Evolutionary conservation across 202 grass and related monocot species (phyloP), one percentile per base, ranked within the genome.

Genomic region (Zoysia matrella): DNA sequence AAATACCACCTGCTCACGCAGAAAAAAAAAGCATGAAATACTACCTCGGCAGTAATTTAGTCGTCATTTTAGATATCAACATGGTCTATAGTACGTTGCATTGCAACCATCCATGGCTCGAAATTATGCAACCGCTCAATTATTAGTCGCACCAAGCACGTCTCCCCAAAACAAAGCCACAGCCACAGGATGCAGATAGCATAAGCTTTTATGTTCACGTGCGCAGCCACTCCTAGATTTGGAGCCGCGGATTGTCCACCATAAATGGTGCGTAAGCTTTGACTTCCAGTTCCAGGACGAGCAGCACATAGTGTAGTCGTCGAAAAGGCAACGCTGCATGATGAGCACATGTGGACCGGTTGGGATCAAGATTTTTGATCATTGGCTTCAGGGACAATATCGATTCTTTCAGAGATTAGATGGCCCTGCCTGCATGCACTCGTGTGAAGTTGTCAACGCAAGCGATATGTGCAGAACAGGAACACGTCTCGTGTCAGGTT

Each of bases 261-360:
- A 42, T 82, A 82, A 72, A 57, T 82, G 79, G 49, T 49, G 30
- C 81, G 55, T 11, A 60, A 74, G 60, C 47, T 75, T 75, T 63
- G 69, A 75, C 69, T 14, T 43, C 22, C 22, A 30, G 22, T 30
- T 30, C 22, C 22, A 30, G 22, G 22, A 30, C 22, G 22, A 30
- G 22, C 22, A 30, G 22, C 22, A 30, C 22, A 30, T 30, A 30
- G 22, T 30, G 22, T 30, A 30, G 22, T 30, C 22, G 22, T 30
- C 22, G 22, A 30, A 30, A 30, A 30, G 22, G 22, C 22, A 30
- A 30, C 22, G 22, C 22, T 30, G 22, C 22, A 30, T 30, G 22
- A 30, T 30, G 22, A 30, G 22, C 22, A 30, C 22, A 30, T 30
- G 22, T 30, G 22, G 22, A 30, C 22, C 22, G 22, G 22, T 30